Evolutionary conservation across 2,329 filamentous ascomycete species (phyloP).

Genomic region (Fusarium liriodendri): DNA sequence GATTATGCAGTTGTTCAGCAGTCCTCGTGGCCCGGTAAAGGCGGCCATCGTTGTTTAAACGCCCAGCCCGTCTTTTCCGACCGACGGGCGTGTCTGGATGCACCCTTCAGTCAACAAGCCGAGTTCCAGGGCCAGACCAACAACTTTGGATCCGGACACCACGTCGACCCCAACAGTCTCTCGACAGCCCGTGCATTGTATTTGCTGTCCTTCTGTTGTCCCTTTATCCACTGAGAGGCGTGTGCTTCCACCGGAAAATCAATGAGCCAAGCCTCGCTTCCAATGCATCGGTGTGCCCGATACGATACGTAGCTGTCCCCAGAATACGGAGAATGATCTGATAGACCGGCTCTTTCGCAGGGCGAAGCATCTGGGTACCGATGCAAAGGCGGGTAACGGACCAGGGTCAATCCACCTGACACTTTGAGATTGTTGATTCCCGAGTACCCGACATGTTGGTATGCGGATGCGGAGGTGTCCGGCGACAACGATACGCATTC

Average conservation of each 20-base stretch:
- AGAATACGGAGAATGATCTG: constrained; percentile 23
- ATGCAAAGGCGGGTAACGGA: background rate
- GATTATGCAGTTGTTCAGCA: constrained; percentile 15
- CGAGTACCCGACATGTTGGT: background rate
- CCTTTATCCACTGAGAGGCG: constrained; percentile 3
- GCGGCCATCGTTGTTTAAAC: constrained; percentile 18
- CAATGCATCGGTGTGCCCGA: constrained; percentile 25
- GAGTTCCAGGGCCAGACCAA: background rate
- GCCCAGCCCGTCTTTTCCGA: constrained; percentile 27
- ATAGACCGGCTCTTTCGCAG: constrained; percentile 11
- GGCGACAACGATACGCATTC: constrained; percentile 26
- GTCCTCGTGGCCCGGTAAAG: constrained; percentile 5
- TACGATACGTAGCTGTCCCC: background rate
- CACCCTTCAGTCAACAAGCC: background rate
- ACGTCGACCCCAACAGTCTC: background rate
- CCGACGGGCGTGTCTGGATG: background rate
- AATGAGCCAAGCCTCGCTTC: constrained; percentile 24
- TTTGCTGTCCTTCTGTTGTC: background rate
- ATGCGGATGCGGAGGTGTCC: constrained; percentile 9
- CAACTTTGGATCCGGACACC: background rate
- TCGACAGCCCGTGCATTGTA: background rate
- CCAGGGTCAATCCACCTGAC: constrained; percentile 1
- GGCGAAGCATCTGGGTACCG: background rate
- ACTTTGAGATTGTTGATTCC: background rate
- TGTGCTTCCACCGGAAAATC: constrained; percentile 18